Evolutionary conservation across 192 early-diverging fungal genomes (phyloP), one percentile per base, ranked within the genome.

Genomic region (Chytriomyces confervae): DNA sequence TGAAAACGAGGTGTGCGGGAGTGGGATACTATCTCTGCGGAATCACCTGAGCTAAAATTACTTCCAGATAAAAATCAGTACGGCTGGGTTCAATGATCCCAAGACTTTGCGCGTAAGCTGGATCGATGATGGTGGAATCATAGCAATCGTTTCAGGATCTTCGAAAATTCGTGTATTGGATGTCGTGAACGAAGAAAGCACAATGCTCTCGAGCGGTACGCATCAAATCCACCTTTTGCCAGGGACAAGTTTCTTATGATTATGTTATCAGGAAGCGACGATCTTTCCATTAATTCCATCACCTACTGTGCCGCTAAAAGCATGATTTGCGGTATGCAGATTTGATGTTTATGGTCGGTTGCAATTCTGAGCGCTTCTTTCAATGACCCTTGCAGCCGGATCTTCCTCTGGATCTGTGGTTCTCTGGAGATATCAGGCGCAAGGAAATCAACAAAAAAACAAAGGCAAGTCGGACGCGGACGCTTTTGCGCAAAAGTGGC

Each of bases 151-250:
- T 1, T 62, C 84, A 23, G 80, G 81, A 50, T 62, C 79, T 10
- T 61, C 62, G 5, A 76, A 78, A 23, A 78, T 84, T 49, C 57
- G 84, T 20, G 81, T 88, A 10, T 75, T 82, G 77, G 87, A 88
- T 66, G 64, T 84, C 36, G 79, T 68, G 69, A 84, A 86, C 50
- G 87, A 86, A 72, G 87, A 88, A 72, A 88, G 71, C 76, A 63
- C 51, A 23, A 81, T 78, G 29, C 75, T 81, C 13, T 60, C 75
- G 18, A 53, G 62, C 24, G 61, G 65, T 48, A 66, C 76, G 4
- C 36, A 36, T 4, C 36, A 36, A 36, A 36, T 36, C 53, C 53
- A 57, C 53, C 53, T 20, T 18, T 2, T 57, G 53, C 0, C 20
- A 57, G 20, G 53, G 64, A 7, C 36, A 43, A 23, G 13, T 20